Conservation (phyloP, 805 yeast genomes). For the Saturnispora sanitii region DNA sequence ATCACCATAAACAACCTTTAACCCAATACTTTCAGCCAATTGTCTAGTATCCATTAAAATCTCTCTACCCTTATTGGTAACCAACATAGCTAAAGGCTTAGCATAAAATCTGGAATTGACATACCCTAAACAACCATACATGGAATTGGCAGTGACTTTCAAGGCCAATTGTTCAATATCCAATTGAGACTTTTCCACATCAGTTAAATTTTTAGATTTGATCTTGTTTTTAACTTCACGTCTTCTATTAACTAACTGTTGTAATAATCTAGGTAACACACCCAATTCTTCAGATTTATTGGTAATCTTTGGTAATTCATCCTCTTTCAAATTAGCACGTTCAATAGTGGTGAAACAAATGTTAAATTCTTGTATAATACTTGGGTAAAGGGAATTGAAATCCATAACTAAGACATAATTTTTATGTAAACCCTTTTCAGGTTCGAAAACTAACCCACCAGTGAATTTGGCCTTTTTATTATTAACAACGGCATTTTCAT, state of each 20-base stretch:
- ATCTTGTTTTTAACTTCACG: constrained; percentile 81
- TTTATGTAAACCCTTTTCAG: constrained; percentile 89
- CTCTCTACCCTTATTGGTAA: constrained; percentile 92
- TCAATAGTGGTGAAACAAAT: constrained; percentile 95
- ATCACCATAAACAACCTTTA: constrained; percentile 93
- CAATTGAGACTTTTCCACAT: constrained; percentile 66
- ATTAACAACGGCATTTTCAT: constrained; percentile 35
- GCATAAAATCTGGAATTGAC: constrained; percentile 90
- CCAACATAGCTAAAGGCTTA: constrained; percentile 89
- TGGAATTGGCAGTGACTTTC: constrained; percentile 96
- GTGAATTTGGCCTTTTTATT: constrained; percentile 28
- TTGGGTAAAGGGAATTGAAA: constrained; percentile 93
- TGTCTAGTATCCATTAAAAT: constrained; percentile 87
- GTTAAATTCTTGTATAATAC: constrained; percentile 93
- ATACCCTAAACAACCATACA: constrained; percentile 97
- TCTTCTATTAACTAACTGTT: constrained; percentile 81
- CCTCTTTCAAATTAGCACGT: constrained; percentile 42
- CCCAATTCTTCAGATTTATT: constrained; percentile 52
- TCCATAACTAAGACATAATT: constrained; percentile 91
- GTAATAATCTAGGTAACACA: constrained; percentile 75
- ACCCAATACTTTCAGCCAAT: constrained; percentile 74
- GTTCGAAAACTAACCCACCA: constrained; percentile 81
- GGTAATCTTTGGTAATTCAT: constrained; percentile 64
- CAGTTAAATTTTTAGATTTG: constrained; percentile 59
- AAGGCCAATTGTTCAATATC: constrained; percentile 95